phyloP scores from a whole-genome alignment of 805 yeast genomes.

The Saturnispora besseyi region DNA sequence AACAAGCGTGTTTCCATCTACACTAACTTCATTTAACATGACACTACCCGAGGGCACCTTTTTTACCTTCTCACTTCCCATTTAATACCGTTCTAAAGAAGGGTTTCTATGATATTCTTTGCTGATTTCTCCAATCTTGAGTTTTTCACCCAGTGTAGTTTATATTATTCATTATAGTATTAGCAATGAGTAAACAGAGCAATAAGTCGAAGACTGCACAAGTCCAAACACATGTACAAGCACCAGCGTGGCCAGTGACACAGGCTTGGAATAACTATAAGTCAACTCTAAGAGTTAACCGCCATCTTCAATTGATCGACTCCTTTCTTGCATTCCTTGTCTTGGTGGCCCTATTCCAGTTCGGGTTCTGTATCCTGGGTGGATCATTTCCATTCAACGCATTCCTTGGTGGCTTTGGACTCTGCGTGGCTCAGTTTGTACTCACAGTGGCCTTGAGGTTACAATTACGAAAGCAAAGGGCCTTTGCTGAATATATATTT shows the following conservation, averaged over 20 bases:
- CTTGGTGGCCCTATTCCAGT: conserved; percentile 66
- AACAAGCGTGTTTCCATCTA: conserved; percentile 1
- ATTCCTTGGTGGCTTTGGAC: conserved; percentile 82
- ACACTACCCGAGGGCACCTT: background rate
- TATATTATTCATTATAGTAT: too few species aligned
- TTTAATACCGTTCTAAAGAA: background rate
- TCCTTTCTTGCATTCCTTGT: conserved; percentile 68
- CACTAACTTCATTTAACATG: background rate
- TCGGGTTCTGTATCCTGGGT: conserved; percentile 61
- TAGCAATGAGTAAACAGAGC: background rate
- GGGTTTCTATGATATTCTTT: background rate
- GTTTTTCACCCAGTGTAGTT: background rate
- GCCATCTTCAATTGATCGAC: conserved; percentile 61
- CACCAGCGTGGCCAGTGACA: background rate
- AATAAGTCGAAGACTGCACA: background rate
- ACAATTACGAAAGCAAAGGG: conserved; percentile 13
- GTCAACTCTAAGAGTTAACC: conserved; percentile 15
- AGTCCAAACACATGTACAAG: background rate
- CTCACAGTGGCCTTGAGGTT: conserved; percentile 74
- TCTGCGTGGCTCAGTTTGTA: conserved; percentile 94
- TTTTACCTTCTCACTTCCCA: conserved; percentile 1
- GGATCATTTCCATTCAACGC: conserved; percentile 97
- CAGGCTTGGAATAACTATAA: background rate
- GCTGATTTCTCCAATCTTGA: background rate
- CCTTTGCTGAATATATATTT: conserved; percentile 66